phyloP scores from a whole-genome alignment of 139 green algal species.

The Picochlorum sp. region DNA sequence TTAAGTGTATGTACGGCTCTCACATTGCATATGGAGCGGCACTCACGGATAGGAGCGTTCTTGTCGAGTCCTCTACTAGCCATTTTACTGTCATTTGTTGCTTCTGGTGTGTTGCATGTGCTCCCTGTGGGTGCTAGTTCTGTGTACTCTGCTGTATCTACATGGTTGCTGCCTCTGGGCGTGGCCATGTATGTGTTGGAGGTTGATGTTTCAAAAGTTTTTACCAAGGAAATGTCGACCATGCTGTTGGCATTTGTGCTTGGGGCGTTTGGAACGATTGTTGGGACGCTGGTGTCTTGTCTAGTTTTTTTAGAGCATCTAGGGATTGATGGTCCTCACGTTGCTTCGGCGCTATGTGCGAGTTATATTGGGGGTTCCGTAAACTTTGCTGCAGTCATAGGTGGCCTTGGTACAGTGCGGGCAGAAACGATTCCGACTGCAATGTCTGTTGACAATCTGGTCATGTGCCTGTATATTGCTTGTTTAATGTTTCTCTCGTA shows the following conservation, averaged over 20 bases:
- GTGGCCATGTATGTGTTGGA: conserved; percentile 36
- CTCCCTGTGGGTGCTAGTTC: neutral
- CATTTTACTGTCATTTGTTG: conserved; percentile 24
- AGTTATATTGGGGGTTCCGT: conserved; percentile 70
- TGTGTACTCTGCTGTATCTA: conserved; percentile 43
- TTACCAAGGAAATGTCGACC: conserved; percentile 21
- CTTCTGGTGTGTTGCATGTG: conserved; percentile 18
- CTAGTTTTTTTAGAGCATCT: conserved; percentile 31
- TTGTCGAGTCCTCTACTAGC: conserved; percentile 39
- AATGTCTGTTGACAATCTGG: conserved; percentile 70
- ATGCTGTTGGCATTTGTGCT: conserved; percentile 48
- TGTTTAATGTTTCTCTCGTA: conserved; percentile 30
- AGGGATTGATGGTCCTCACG: conserved; percentile 39
- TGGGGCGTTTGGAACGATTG: conserved; percentile 38
- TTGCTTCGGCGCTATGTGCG: conserved; percentile 59
- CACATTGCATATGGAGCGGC: conserved; percentile 24
- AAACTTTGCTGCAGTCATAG: conserved; percentile 69
- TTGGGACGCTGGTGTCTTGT: conserved; percentile 44
- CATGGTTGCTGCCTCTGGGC: conserved; percentile 52
- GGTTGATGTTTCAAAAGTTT: conserved; percentile 23
- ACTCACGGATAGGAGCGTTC: conserved; percentile 19
- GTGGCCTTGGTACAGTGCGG: conserved; percentile 27
- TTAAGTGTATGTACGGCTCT: neutral
- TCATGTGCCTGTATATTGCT: conserved; percentile 58
- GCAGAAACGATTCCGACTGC: conserved; percentile 36